phyloP scores from a whole-genome alignment of 768 basidiomycete genomes.

The Suillus cothurnatus region DNA sequence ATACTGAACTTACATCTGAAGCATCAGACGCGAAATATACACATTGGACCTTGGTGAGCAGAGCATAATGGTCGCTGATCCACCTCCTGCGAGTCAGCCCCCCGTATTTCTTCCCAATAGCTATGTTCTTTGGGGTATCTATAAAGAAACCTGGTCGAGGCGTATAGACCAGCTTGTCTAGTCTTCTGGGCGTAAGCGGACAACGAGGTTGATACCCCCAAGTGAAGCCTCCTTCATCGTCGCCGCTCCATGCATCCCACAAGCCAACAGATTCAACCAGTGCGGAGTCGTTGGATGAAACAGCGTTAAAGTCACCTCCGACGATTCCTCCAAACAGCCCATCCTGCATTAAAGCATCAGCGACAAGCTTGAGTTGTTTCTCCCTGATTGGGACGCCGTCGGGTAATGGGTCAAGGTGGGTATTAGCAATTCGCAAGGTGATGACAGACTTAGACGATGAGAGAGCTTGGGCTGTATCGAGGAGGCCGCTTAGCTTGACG shows the following conservation, averaged over 20 bases:
- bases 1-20: background rate
- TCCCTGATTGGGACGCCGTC: constrained; percentile 40
- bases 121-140: constrained; percentile 50
- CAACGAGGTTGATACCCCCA: constrained; percentile 61
- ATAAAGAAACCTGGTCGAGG: constrained; percentile 47
- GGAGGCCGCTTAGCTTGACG: constrained; percentile 37
- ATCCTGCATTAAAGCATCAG: constrained; percentile 44
- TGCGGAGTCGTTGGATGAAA: constrained; percentile 42
- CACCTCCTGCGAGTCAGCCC: constrained; percentile 35
- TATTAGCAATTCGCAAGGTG: constrained; percentile 58
- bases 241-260: constrained; percentile 53
- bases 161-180: constrained; percentile 63
- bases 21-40: constrained; percentile 4
- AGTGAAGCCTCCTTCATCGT: constrained; percentile 46
- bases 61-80: constrained; percentile 65
- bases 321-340: constrained; percentile 53
- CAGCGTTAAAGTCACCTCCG: constrained; percentile 66
- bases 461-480: constrained; percentile 14
- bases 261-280: constrained; percentile 47
- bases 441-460: constrained; percentile 31
- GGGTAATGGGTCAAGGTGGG: constrained; percentile 63
- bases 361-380: constrained; percentile 50
- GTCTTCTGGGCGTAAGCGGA: constrained; percentile 46
- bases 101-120: constrained; percentile 47
- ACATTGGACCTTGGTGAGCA: constrained; percentile 36